Evolutionary conservation across 108 stramenopile species (phyloP).

Genomic region (Skeletonema tropicum): DNA sequence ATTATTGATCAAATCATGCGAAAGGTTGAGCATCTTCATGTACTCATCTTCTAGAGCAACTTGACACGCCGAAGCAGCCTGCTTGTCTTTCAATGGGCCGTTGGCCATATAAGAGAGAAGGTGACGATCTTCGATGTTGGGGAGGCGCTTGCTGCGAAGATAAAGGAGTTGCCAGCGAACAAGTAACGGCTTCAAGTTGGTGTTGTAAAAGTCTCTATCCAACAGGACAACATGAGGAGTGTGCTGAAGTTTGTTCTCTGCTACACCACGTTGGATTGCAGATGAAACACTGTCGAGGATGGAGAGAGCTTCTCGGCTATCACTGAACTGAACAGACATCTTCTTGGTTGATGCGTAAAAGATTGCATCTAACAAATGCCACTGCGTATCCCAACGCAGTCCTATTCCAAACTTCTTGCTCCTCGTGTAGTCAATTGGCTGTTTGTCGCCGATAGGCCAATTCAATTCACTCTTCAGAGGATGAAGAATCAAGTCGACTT

Average conservation of each 20-base stretch:
- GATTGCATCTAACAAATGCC: conserved; percentile 93
- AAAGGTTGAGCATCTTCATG: conserved; percentile 98
- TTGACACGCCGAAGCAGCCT: conserved; percentile 85
- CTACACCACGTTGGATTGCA: conserved; percentile 86
- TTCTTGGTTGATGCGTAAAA: conserved; percentile 74
- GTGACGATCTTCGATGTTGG: conserved; percentile 90
- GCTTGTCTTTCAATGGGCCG: conserved; percentile 78
- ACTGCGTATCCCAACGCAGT: conserved; percentile 96
- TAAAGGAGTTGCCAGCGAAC: conserved; percentile 97
- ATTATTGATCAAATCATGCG: conserved; percentile 90
- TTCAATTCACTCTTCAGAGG: conserved; percentile 99
- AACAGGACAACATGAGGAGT: conserved; percentile 95
- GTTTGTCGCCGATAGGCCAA: conserved; percentile 97
- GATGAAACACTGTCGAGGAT: conserved; percentile 82
- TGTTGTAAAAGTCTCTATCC: conserved; percentile 87
- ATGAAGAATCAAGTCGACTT: conserved; percentile 97
- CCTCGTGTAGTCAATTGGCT: conserved; percentile 96
- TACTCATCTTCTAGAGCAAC: conserved; percentile 95
- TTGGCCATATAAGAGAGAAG: conserved; percentile 92
- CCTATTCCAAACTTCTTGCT: conserved; percentile 83
- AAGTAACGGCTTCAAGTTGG: conserved; percentile 86
- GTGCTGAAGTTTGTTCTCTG: conserved; percentile 79
- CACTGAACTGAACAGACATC: conserved; percentile 88
- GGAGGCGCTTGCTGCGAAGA: conserved; percentile 87
- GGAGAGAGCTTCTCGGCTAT: conserved; percentile 84